Evolutionary conservation across 2,329 filamentous ascomycete genomes (phyloP), one percentile per base, ranked within the genome.

Genomic region (Neonectria punicea): DNA sequence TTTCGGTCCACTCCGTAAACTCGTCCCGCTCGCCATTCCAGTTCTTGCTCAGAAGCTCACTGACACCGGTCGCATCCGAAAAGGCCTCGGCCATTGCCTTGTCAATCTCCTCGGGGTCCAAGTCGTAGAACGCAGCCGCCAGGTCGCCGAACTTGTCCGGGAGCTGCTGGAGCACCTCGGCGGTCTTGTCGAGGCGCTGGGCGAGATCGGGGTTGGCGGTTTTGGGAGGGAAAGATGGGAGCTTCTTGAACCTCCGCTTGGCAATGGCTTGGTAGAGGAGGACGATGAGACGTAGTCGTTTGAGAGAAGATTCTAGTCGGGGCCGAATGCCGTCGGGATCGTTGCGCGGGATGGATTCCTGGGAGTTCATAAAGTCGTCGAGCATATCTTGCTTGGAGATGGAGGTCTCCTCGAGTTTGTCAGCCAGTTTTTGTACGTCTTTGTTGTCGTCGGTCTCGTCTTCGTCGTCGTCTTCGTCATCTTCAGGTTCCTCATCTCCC

Each of bases 1-100:
- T 86, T 11, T 81, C 83, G n/a, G 86, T 88, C 94, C 94, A 97
- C 16, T 86, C 83, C 0, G 90, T 91, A 74, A 97, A 97, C 73
- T 91, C 92, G 73, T 97, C 94, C 18, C 87, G 84, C 51, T 85
- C 79, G 0, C 86, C 90, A 3, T 86, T 79, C 92, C 92, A 94
- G 20, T 84, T 83, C 63, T 83, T 80, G 54, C 82, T 81, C 13
- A 93, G 78, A 53, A 90, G 74, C 61, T 87, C 84, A 0, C 86
- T 84, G 0, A 85, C 86, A 1, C 79, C 81, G 69, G 86, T 86
- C 0, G 91, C 89, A 55, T 89, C 85, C 1, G 82, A 80, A 65
- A 90, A 88, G 71, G 90, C 90, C 44, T 84, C 81, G 5, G 86
- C 83, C 80, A 93, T 85, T 22, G 80, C 80, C 7, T 78, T 76